Conservation (phyloP, 768 basidiomycete species). For the Astraeus odoratus region DNA sequence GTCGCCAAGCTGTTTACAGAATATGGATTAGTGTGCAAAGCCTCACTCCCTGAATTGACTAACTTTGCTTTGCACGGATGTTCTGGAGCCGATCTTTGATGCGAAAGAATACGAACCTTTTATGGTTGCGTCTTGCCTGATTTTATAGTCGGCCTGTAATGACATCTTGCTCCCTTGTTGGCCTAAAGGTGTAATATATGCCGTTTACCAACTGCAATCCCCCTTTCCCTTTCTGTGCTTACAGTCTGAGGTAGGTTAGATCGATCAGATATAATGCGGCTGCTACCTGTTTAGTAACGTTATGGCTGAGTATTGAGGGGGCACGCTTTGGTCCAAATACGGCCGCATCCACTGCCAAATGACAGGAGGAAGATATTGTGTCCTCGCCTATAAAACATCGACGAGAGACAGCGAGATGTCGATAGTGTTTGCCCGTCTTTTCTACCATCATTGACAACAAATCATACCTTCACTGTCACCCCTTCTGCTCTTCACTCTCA, state of each 20-base stretch:
- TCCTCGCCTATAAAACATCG: neutral
- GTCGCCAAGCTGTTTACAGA: constrained; percentile 19
- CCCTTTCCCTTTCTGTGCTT: neutral
- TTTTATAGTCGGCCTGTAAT: neutral
- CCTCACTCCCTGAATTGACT: constrained; percentile 18
- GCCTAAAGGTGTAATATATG: no score
- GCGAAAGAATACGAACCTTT: neutral
- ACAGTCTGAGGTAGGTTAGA: neutral
- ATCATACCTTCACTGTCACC: neutral
- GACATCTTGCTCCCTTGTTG: neutral
- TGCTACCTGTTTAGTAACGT: neutral
- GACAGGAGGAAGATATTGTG: neutral
- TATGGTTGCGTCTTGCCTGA: neutral
- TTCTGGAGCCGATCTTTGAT: constrained; percentile 18
- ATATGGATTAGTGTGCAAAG: constrained; percentile 11
- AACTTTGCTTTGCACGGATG: constrained; percentile 11
- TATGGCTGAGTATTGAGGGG: neutral
- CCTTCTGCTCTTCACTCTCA: neutral
- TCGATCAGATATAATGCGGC: neutral
- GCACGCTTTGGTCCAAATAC: neutral
- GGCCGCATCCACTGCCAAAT: neutral
- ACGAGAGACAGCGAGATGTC: constrained; percentile 10
- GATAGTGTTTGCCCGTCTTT: neutral
- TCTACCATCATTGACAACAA: no score
- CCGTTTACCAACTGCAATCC: no score